Evolutionary conservation across 2,329 filamentous ascomycete genomes (phyloP).

Genomic region (Stemphylium beticola): DNA sequence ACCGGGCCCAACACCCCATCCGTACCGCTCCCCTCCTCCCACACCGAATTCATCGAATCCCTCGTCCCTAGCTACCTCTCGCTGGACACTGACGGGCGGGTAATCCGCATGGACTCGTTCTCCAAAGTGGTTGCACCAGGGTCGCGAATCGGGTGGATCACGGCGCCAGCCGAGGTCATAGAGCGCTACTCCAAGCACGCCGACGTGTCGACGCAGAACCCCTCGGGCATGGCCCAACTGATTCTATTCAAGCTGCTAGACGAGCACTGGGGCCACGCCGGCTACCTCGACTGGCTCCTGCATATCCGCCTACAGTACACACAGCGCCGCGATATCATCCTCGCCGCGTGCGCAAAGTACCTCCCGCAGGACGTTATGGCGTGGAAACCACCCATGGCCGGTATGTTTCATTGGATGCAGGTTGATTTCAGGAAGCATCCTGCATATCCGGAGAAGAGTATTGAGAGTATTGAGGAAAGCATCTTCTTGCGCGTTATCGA

Average conservation of each 20-base stretch:
- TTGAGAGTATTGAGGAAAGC: conserved; percentile 77
- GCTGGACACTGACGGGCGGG: conserved; percentile 84
- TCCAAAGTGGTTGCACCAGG: conserved; percentile 90
- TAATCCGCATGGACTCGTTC: conserved; percentile 90
- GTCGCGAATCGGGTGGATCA: conserved; percentile 85
- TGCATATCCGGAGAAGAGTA: conserved; percentile 54
- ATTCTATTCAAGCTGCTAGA: conserved; percentile 89
- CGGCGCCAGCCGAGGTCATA: conserved; percentile 81
- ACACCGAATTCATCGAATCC: conserved; percentile 74
- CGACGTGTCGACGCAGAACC: conserved; percentile 84
- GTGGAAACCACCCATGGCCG: conserved; percentile 81
- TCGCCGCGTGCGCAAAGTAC: conserved; percentile 79
- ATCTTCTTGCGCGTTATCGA: conserved; percentile 81
- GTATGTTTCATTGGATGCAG: conserved; percentile 93
- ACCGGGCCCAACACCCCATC: conserved; percentile 59
- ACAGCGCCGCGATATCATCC: conserved; percentile 73
- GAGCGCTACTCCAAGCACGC: conserved; percentile 82
- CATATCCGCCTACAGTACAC: conserved; percentile 83
- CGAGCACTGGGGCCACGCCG: conserved; percentile 90
- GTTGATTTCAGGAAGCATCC: conserved; percentile 73
- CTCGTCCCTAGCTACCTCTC: conserved; percentile 78
- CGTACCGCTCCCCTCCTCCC: conserved; percentile 63
- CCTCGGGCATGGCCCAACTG: conserved; percentile 82
- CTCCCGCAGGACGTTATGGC: conserved; percentile 75
- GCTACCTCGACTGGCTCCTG: conserved; percentile 89